Percentiles rank a stretch among this genome's conserved stretches.
These are phyloP conservation scores for Boletus vinaceobasis DNA, from an alignment of 768 basidiomycete species.

Conservation along the genomic window DNA sequence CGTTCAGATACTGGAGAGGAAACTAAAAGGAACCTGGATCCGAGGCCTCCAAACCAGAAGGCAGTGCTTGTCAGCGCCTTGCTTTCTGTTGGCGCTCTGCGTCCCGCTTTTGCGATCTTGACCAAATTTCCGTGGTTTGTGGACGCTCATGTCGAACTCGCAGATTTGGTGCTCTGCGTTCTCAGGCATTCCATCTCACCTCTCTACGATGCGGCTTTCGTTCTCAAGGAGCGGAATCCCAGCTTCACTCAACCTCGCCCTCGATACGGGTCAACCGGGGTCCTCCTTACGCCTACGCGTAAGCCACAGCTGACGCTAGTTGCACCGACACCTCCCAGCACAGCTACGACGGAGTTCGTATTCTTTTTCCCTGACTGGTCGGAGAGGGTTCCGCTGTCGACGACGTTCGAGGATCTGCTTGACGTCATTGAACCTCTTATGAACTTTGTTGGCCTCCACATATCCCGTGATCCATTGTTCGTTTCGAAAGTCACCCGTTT, in stretches of 20 bases:
- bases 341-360: slow-evolving; percentile 69
- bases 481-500: slow-evolving; percentile 78
- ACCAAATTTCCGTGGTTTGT: slow-evolving; percentile 83
- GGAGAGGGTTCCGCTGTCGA: slow-evolving; percentile 64
- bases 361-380: slow-evolving; percentile 91
- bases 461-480: slow-evolving; percentile 74
- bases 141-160: slow-evolving; percentile 75
- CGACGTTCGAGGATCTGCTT: slow-evolving; percentile 62
- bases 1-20: slow-evolving; percentile 38
- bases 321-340: slow-evolving; percentile 80
- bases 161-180: slow-evolving; percentile 80
- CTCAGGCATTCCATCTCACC: slow-evolving; percentile 65
- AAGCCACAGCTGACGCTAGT: slow-evolving; percentile 69
- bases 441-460: slow-evolving; percentile 74
- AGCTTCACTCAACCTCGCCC: slow-evolving; percentile 62
- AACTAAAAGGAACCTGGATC: slow-evolving; percentile 33
- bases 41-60: slow-evolving; percentile 68
- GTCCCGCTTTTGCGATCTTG: slow-evolving; percentile 74
- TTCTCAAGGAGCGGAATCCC: slow-evolving; percentile 56
- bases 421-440: slow-evolving; percentile 78
- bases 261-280: slow-evolving; percentile 59
- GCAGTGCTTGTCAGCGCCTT: slow-evolving; percentile 72
- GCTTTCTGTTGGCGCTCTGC: slow-evolving; percentile 82
- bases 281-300: slow-evolving; percentile 48
- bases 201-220: slow-evolving; percentile 53